Evolutionary conservation across 176 grass and related monocot genomes (phyloP).

Genomic region (Eleusine indica): DNA sequence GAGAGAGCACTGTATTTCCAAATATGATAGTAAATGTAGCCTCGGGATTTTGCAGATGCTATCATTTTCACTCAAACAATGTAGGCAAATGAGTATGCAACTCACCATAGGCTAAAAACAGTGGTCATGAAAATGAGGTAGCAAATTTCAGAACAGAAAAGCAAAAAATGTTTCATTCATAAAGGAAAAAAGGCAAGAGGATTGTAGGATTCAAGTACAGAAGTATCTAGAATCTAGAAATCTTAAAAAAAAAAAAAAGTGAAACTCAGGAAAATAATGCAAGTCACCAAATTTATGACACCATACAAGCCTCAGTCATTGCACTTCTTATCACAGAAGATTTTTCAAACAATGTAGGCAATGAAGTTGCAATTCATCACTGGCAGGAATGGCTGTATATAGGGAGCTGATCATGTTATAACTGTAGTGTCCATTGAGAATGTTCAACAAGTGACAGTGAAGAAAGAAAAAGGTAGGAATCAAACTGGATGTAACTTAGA

Average conservation of each 20-base stretch:
- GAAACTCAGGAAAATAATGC: neutral
- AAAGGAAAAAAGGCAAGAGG: slow-evolving; percentile 1
- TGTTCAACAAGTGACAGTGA: neutral
- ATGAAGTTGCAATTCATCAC: slow-evolving; percentile 44
- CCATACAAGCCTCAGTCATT: slow-evolving; percentile 21
- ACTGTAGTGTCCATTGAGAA: neutral
- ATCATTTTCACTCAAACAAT: slow-evolving; percentile 50
- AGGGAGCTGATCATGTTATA: neutral
- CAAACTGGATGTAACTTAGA: neutral
- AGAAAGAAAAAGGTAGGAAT: neutral
- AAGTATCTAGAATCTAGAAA: neutral
- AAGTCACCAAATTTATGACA: neutral
- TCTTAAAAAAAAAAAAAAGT: neutral
- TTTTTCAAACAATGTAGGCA: slow-evolving; percentile 50
- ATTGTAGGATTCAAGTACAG: neutral
- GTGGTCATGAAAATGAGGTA: neutral
- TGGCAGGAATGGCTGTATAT: slow-evolving; percentile 9
- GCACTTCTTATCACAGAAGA: slow-evolving; percentile 22
- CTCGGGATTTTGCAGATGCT: slow-evolving; percentile 38
- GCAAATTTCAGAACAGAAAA: neutral
- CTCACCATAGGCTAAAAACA: slow-evolving; percentile 37
- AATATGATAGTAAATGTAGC: neutral
- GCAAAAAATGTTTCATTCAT: neutral
- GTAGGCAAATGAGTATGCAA: slow-evolving; percentile 49
- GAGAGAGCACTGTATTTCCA: too few relatives aligned